These are phyloP conservation scores for Tuber melanosporum DNA, from an alignment of 495 filamentous ascomycete genomes.

Conservation along the genomic window DNA sequence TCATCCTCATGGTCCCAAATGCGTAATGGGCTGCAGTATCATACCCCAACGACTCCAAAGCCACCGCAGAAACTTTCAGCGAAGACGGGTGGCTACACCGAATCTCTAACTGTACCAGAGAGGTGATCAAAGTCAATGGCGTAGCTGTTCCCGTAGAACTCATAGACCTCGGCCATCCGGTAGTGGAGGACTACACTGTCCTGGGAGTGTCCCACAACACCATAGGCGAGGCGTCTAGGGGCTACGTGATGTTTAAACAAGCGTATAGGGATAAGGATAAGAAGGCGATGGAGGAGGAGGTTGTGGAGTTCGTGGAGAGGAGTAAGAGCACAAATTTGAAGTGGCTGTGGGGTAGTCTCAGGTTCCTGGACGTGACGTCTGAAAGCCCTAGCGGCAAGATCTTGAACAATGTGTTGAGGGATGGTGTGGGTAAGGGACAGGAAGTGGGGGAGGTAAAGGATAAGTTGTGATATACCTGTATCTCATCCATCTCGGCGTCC, in stretches of 20 bases:
- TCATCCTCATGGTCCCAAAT: conserved; percentile 52
- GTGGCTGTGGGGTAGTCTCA: conserved; percentile 64
- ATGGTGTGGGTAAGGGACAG: conserved; percentile 60
- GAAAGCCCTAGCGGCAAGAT: conserved; percentile 96
- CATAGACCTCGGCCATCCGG: conserved; percentile 56
- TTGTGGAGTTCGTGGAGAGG: conserved; percentile 54
- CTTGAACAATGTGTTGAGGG: conserved; percentile 68
- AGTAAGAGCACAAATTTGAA: conserved; percentile 57
- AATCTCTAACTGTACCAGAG: no score
- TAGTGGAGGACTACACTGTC: conserved; percentile 58
- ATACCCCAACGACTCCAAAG: conserved; percentile 50
- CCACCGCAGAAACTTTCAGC: conserved; percentile 57
- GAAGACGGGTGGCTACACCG: conserved; percentile 56
- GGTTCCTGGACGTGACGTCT: conserved; percentile 68
- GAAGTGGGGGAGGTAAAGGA: conserved; percentile 57
- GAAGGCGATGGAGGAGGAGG: conserved; percentile 41
- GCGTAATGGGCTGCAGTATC: conserved; percentile 49
- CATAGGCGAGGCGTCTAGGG: conserved; percentile 59
- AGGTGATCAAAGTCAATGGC: conserved; percentile 66
- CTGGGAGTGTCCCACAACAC: conserved; percentile 55
- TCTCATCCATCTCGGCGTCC: not conserved
- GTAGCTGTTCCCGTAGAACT: conserved; percentile 65
- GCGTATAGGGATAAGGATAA: conserved; percentile 36
- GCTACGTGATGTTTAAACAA: conserved; percentile 54
- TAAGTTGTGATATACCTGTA: conserved; percentile 45